These are phyloP conservation scores for Cyphellophora attinorum DNA, from an alignment of 2,329 filamentous ascomycete genomes.

Conservation along the genomic window DNA sequence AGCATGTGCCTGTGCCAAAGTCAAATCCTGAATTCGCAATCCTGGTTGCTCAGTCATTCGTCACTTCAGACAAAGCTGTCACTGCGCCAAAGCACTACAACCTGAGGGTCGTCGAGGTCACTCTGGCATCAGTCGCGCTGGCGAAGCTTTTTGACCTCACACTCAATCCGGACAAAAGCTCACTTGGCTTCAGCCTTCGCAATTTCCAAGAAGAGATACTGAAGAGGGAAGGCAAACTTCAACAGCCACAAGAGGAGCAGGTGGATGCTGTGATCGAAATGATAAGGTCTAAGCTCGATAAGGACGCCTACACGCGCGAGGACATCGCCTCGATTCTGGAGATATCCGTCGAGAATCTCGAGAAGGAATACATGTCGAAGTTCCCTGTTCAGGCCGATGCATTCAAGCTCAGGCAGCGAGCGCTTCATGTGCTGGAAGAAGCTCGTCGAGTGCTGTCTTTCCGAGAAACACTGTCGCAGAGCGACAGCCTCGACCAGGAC, in stretches of 20 bases:
- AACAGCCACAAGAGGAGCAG: slow-evolving; percentile 52
- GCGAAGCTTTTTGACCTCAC: slow-evolving; percentile 51
- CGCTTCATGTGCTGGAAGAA: slow-evolving; percentile 84
- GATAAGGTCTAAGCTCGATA: slow-evolving; percentile 59
- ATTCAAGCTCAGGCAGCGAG: slow-evolving; percentile 81
- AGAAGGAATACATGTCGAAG: slow-evolving; percentile 70
- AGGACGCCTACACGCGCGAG: slow-evolving; percentile 78
- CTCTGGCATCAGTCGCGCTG: slow-evolving; percentile 65
- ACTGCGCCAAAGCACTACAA: slow-evolving; percentile 95
- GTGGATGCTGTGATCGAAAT: slow-evolving; percentile 63
- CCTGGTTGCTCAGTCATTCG: slow-evolving; percentile 87
- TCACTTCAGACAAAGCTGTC: slow-evolving; percentile 87
- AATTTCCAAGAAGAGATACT: slow-evolving; percentile 84
- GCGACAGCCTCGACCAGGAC: slow-evolving; percentile 42
- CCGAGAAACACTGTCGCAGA: slow-evolving; percentile 59
- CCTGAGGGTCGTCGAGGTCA: slow-evolving; percentile 90
- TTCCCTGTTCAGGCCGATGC: slow-evolving; percentile 81
- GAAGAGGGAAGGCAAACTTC: slow-evolving; percentile 35
- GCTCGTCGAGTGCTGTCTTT: slow-evolving; percentile 79
- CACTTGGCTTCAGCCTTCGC: slow-evolving; percentile 71
- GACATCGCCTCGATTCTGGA: slow-evolving; percentile 68
- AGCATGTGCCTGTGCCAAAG: slow-evolving; percentile 71
- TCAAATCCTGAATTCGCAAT: slow-evolving; percentile 79
- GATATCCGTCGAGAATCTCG: slow-evolving; percentile 60
- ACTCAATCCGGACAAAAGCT: slow-evolving; percentile 69